Percentiles rank a stretch among this genome's conserved stretches.
Evolutionary conservation across 1,284 basidiomycete genomes (phyloP).

Genomic region (Vanrija pseudolonga): DNA sequence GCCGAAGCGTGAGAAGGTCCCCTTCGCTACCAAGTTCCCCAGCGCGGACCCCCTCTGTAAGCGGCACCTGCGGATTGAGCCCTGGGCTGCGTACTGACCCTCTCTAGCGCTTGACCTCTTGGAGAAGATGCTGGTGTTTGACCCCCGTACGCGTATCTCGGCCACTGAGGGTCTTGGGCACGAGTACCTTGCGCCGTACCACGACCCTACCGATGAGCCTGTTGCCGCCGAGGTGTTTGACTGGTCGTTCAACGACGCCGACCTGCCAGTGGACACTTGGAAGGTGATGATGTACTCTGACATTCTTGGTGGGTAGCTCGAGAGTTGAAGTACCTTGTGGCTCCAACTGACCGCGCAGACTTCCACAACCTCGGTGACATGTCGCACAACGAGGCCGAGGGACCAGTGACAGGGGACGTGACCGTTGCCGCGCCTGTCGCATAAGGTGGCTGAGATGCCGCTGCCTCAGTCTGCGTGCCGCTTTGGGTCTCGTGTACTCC

Average conservation of each 20-base stretch:
- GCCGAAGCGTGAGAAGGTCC: constrained; percentile 91
- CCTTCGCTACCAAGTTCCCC: constrained; percentile 89
- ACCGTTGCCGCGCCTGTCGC: constrained; percentile 25
- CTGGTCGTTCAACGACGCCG: constrained; percentile 99
- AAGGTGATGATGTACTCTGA: constrained; percentile 99
- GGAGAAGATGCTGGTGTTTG: constrained; percentile 99
- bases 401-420: constrained; percentile 45
- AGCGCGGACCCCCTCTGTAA: constrained; percentile 81
- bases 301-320: constrained; percentile 68
- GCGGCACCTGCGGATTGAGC: constrained; percentile 9
- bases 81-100: background rate
- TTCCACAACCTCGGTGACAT: constrained; percentile 55
- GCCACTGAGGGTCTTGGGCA: constrained; percentile 87
- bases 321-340: background rate
- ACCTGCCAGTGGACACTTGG: constrained; percentile 98
- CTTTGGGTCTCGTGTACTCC: background rate
- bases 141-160: constrained; percentile 93
- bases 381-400: constrained; percentile 44
- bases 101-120: constrained; percentile 81
- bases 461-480: background rate
- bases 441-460: constrained; percentile 2
- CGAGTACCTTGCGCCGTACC: constrained; percentile 95
- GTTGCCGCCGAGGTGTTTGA: constrained; percentile 92
- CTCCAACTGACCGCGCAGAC: constrained; percentile 33
- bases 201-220: constrained; percentile 97